phyloP scores from a whole-genome alignment of 306 rosid genomes.

The Datisca glomerata region DNA sequence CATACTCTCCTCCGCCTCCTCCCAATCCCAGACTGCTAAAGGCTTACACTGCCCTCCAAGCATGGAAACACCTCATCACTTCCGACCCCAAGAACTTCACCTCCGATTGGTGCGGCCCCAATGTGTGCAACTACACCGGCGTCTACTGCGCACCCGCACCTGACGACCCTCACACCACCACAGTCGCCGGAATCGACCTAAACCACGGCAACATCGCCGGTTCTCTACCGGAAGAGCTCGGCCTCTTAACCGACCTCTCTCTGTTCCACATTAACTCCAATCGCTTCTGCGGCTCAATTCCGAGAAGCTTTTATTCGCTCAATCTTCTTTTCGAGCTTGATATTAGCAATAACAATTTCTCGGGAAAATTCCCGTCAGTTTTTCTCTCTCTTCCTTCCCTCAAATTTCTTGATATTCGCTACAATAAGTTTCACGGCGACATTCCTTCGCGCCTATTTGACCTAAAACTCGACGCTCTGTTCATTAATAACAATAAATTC shows the following conservation, averaged over 20 bases:
- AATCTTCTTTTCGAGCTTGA: slow-evolving; percentile 51
- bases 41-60: slow-evolving; percentile 75
- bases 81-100: slow-evolving; percentile 64
- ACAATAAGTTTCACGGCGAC: slow-evolving; percentile 42
- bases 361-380: slow-evolving; percentile 49
- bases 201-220: slow-evolving; percentile 65
- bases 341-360: slow-evolving; percentile 60
- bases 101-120: slow-evolving; percentile 51
- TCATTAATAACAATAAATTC: slow-evolving; percentile 64
- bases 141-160: slow-evolving; percentile 66
- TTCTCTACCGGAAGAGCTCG: slow-evolving; percentile 54
- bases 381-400: slow-evolving; percentile 34
- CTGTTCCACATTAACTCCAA: slow-evolving; percentile 79
- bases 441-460: slow-evolving; percentile 49
- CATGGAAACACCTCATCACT: slow-evolving; percentile 59
- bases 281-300: slow-evolving; percentile 56
- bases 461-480: slow-evolving; percentile 60
- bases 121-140: slow-evolving; percentile 81
- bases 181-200: slow-evolving; percentile 85
- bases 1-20: slow-evolving; percentile 12
- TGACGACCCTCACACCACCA: slow-evolving; percentile 35
- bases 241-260: slow-evolving; percentile 57
- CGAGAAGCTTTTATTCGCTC: slow-evolving; percentile 26
- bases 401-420: slow-evolving; percentile 55
- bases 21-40: slow-evolving; percentile 52